Base-by-base conservation (phyloP, 2,329 filamentous ascomycete species). In the Lizonia empirigonia region DNA sequence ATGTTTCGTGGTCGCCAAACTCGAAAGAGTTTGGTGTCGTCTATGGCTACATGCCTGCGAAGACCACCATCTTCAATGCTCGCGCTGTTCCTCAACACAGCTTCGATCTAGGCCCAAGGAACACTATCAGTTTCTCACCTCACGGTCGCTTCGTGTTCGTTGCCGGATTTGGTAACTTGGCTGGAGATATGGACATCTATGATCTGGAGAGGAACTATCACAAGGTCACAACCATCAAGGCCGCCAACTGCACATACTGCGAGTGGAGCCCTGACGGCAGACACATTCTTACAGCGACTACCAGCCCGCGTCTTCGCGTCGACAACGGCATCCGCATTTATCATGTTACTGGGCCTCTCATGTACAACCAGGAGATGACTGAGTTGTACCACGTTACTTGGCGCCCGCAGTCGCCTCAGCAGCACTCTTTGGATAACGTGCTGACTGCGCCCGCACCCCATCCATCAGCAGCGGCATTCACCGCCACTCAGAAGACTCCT, bases 21-120 rank as follows among this genome's bases (percentile, higher is more conserved):
- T 95, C 91, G 64, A 95, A 91, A 78, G 93, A 97, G 75, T 99
- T 99, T 69, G 93, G 91, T 70, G 94, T 99, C 24, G 87, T 97
- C 13, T 99, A 99, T 72, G 94, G 94, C 55, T 97, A 90, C 76
- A 97, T 97, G 91, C 94, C 94, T n/a, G 90, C 94, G 48, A 97
- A 97, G 82, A 94, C 93, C 3, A 97, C 93, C 62, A 94, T 99
- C 63, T 99, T 97, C 84, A 97, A 97, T 74, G 85, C 88, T 65
- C 87, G 90, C 58, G 94, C 90, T 56, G 83, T 91, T 52, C 81
- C 88, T 16, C 88, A 88, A 50, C 90, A 97, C 76, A 90, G 83
- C 53, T 97, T 99, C 76, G 85, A 91, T 42, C 82, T 97, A 44
- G 88, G 81, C 3, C 94, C 94, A 10, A 88, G 94, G 68, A 99